Evolutionary conservation across 768 basidiomycete species (phyloP).

Genomic region (Hericium alpestre): DNA sequence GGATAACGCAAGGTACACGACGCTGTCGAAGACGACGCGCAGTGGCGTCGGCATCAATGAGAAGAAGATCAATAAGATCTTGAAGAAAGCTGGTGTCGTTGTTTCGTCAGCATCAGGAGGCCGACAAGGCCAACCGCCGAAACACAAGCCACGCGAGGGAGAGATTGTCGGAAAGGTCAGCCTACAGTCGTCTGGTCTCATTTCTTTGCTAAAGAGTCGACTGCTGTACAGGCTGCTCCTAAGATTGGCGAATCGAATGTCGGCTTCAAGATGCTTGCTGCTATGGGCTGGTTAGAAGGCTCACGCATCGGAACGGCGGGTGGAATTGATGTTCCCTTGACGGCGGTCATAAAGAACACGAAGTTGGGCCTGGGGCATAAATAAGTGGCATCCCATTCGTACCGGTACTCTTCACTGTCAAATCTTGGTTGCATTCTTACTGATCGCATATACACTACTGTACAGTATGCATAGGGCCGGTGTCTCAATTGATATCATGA

Average conservation of each 20-base stretch:
- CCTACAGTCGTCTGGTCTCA: background rate
- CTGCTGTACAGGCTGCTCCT: constrained; percentile 49
- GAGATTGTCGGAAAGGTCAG: constrained; percentile 77
- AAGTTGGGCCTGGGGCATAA: constrained; percentile 64
- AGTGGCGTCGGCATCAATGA: constrained; percentile 51
- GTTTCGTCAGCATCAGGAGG: constrained; percentile 16
- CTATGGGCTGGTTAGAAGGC: constrained; percentile 90
- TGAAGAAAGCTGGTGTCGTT: constrained; percentile 16
- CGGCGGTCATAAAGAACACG: constrained; percentile 77
- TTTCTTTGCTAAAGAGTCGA: background rate
- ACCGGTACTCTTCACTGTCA: no score
- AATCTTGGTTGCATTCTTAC: no score
- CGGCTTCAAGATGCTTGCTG: constrained; percentile 77
- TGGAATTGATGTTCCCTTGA: constrained; percentile 67
- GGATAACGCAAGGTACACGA: constrained; percentile 65
- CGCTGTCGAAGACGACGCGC: constrained; percentile 55
- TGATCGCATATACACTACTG: no score
- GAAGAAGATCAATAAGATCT: constrained; percentile 40
- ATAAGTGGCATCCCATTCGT: no score
- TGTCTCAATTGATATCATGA: no score
- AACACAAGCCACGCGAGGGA: constrained; percentile 55
- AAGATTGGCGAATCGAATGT: constrained; percentile 73
- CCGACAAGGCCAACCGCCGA: constrained; percentile 27
- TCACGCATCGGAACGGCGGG: constrained; percentile 55
- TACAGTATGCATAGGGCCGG: no score